Evolutionary conservation across 495 filamentous ascomycete species (phyloP), one percentile per base, ranked within the genome.

Genomic region (Darksidea phi): DNA sequence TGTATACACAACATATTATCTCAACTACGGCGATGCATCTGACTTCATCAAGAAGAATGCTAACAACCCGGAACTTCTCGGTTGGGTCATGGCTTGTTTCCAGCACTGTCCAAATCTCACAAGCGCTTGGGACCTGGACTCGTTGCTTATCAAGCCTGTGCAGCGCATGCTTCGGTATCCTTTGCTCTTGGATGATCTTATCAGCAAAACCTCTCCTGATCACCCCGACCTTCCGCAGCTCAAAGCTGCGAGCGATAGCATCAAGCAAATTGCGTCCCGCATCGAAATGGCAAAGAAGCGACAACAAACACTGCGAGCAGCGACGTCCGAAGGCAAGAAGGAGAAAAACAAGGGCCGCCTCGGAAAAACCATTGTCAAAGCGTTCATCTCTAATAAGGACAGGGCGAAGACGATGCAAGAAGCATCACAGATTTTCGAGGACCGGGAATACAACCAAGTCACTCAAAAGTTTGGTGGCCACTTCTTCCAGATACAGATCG

Each of bases 241-340:
- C 34, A 74, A 84, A 47, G 74, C 75, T 36, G 89, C 90, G 4
- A 74, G 81, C 12, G 76, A 80, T 32, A 80, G 83, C 48, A 79
- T 94, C 51, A 86, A 85, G 20, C 82, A 81, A 12, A 83, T 92
- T 43, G 86, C 88, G 37, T 80, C 86, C 28, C 86, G 91, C 23
- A 96, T 98, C 68, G 95, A 97, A 75, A 89, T 92, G 59, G 80
- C 90, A 63, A 97, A 96, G 74, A 91, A 89, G 71, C 88, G 93
- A 12, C 89, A 89, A 23, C 89, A 96, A 63, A 81, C 95, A 55
- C 86, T 97, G 24, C 90, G 88, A 6, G 86, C 95, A 72, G 91
- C 95, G 62, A 86, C 94, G 38, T 82, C 85, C 47, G 90, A 41
- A 94, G 94, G 74, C 85, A 90, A 61, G 95, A 96, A 61, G 91